Evolutionary conservation across 208 protist species (phyloP).

Genomic region (Leishmania major): DNA sequence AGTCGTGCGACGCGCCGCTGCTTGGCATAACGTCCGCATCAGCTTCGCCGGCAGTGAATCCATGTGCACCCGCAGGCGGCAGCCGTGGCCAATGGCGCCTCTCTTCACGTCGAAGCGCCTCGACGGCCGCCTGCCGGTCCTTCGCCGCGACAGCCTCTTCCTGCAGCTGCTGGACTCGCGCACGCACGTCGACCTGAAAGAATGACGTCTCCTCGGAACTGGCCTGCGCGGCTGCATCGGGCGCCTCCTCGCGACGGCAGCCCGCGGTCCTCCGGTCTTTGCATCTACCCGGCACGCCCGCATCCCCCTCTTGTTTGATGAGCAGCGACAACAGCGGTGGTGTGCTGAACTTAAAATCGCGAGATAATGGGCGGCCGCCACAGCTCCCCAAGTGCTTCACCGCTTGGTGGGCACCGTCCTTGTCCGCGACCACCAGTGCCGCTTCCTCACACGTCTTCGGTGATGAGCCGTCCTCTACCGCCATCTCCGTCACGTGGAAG

Average conservation of each 20-base stretch:
- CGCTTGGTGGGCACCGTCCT: conserved; percentile 32
- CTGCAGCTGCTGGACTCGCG: conserved; percentile 23
- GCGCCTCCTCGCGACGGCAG: neutral
- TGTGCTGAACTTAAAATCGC: conserved; percentile 48
- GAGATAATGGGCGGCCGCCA: conserved; percentile 37
- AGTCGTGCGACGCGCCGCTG: neutral
- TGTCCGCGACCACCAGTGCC: neutral
- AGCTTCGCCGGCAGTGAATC: neutral
- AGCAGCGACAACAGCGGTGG: conserved; percentile 47
- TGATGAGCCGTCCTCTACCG: neutral
- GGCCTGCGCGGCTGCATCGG: neutral
- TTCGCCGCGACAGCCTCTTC: neutral
- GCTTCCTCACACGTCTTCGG: neutral
- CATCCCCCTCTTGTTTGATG: neutral
- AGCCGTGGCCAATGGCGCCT: neutral
- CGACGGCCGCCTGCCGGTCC: neutral
- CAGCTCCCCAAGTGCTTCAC: conserved; percentile 43
- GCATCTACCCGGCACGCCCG: neutral
- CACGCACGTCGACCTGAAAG: conserved; percentile 61
- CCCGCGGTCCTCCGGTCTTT: neutral
- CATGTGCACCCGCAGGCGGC: neutral
- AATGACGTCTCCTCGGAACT: conserved; percentile 31
- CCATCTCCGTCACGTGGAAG: conserved; percentile 83
- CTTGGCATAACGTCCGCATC: neutral
- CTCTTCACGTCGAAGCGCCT: conserved; percentile 5